Conservation (phyloP, 2,329 filamentous ascomycete species). For the Pseudogymnoascus sp. region DNA sequence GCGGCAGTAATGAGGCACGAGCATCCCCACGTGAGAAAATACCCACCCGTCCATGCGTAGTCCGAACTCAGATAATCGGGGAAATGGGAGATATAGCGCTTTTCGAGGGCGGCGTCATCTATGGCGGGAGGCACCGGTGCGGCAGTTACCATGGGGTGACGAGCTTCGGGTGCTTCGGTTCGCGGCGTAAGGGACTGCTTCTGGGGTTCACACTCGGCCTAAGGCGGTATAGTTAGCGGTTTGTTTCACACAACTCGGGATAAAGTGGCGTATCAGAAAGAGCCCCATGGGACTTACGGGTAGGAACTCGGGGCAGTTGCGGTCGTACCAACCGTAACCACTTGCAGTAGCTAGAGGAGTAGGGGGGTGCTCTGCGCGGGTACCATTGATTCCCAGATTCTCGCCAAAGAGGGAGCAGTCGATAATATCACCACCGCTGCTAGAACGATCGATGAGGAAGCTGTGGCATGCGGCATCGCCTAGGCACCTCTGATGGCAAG, state of each 20-base stretch:
- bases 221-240: background rate
- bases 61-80: background rate
- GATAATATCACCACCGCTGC: background rate
- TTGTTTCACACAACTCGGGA: background rate
- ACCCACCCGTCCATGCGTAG: background rate
- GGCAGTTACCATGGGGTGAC: background rate
- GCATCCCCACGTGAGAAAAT: background rate
- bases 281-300: background rate
- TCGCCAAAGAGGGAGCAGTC: background rate
- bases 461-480: background rate
- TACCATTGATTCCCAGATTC: background rate
- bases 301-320: background rate
- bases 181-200: background rate
- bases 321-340: background rate
- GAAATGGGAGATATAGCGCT: background rate
- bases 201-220: background rate
- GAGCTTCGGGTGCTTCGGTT: background rate
- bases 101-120: background rate
- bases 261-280: background rate
- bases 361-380: background rate
- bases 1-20: background rate
- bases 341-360: background rate
- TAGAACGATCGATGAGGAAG: background rate
- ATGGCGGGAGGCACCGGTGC: background rate
- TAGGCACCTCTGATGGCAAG: background rate